Conservation (phyloP, 208 protist species). For the Trypanosoma melophagium region DNA sequence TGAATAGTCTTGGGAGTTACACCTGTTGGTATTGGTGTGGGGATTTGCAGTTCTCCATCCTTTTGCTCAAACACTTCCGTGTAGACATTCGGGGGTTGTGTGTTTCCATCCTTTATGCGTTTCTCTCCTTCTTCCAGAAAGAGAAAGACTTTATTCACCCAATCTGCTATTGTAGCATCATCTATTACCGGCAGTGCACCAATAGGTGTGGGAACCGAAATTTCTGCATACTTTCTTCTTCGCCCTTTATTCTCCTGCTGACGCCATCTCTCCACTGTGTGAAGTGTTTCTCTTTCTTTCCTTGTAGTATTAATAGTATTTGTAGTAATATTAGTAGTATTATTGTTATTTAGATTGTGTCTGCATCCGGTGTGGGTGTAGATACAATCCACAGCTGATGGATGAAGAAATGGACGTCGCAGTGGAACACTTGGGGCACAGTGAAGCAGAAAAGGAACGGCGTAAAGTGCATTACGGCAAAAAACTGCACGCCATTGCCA, state of each 20-base stretch:
- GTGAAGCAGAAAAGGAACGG: constrained; percentile 62
- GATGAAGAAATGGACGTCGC: constrained; percentile 17
- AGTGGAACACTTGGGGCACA: constrained; percentile 19
- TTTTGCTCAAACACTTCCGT: constrained; percentile 2
- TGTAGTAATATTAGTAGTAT: neutral
- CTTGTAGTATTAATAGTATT: neutral
- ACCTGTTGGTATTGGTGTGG: no score
- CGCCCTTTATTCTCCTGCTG: no score
- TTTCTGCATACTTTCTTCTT: neutral
- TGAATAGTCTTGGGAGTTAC: neutral
- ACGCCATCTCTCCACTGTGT: no score
- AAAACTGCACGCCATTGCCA: constrained; percentile 73
- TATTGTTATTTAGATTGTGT: neutral
- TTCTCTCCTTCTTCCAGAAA: constrained; percentile 11
- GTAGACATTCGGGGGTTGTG: neutral
- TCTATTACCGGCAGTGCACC: neutral
- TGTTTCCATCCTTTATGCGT: neutral
- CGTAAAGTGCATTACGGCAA: constrained; percentile 2
- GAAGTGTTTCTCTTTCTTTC: no score
- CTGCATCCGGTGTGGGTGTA: no score
- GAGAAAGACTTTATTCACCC: constrained; percentile 21
- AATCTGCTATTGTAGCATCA: neutral
- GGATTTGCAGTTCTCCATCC: no score
- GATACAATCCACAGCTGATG: constrained; percentile 12
- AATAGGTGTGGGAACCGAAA: constrained; percentile 5